Evolutionary conservation across 2,329 filamentous ascomycete species (phyloP), one percentile per base, ranked within the genome.

Genomic region (Calonectria ilicicola): DNA sequence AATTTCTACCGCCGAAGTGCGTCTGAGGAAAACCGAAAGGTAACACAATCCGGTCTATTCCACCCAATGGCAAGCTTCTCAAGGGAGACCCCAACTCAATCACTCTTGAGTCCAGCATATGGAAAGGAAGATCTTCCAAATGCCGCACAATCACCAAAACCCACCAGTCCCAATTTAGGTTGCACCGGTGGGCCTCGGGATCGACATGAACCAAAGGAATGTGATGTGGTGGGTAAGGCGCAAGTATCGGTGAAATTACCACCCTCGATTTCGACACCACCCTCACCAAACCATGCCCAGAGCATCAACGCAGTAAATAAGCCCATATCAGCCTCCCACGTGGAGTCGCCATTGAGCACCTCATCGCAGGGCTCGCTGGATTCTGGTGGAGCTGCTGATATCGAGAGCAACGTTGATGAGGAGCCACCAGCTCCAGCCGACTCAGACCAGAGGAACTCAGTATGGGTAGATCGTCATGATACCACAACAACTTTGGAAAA

Each of bases 361-460:
- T 46, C 29, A 40, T 51, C 65, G 26, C 21, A 26, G 15, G 23
- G n/a, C 26, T 67, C 47, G 6, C 56, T 65, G 21, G 56, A 67
- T 56, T 71, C 65, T 15, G 65, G 65, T 1, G 58, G 53, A 15
- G 53, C 42, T 35, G 65, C 64, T 44, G 46, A 64, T 23, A 47
- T 64, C 17, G 56, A 67, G 38, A 67, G 58, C 29, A 64, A 72
- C 21, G 62, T 65, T 8, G 62, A 65, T 40, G 68, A 70, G 40
- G 62, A 70, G 12, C 21, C 47, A 49, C 40, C 23, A 23, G 42
- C 27, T 21, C 49, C 4, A 42, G 15, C 65, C 21, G 29, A 42
- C 58, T 49, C 60, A 23, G 27, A 60, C 32, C 23, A 53, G 17
- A 65, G 40, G 38, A 58, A 35, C 29, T 32, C 46, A 23, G 21